Percentiles rank a stretch among this genome's conserved stretches.
These are phyloP conservation scores for Cylindrotheca closterium DNA, from an alignment of 108 stramenopile genomes.

Conservation along the genomic window DNA sequence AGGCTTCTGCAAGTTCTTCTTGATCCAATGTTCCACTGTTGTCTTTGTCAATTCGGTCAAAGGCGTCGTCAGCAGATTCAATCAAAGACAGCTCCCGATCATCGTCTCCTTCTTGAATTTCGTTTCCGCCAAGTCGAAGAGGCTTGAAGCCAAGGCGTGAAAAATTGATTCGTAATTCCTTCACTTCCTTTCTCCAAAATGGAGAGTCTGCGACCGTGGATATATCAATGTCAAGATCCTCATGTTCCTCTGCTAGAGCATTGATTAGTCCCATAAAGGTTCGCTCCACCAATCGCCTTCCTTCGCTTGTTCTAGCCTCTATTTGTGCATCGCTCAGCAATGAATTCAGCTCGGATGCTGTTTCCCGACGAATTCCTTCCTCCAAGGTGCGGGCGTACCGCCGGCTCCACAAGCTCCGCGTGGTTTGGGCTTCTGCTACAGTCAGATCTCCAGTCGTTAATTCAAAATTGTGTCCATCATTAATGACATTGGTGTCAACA, in stretches of 20 bases:
- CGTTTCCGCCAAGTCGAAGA: constrained; percentile 64
- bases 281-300: constrained; percentile 54
- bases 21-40: constrained; percentile 73
- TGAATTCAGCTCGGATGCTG: constrained; percentile 3
- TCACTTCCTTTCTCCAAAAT: constrained; percentile 68
- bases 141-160: constrained; percentile 72
- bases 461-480: neutral
- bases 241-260: constrained; percentile 75
- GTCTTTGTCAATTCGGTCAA: constrained; percentile 80
- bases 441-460: too few species aligned
- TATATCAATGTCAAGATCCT: constrained; percentile 65
- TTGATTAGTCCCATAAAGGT: constrained; percentile 78
- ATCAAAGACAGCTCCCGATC: constrained; percentile 15
- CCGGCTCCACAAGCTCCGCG: constrained; percentile 47
- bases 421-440: constrained; percentile 6
- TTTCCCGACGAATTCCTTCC: constrained; percentile 65
- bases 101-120: constrained; percentile 6
- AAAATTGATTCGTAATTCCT: constrained; percentile 77
- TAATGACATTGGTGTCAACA: neutral
- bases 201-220: constrained; percentile 50
- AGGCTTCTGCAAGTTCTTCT: constrained; percentile 70
- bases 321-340: constrained; percentile 23
- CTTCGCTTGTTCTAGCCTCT: constrained; percentile 15
- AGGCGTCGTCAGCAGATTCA: constrained; percentile 75
- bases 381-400: constrained; percentile 61